Conservation (phyloP, 1,284 basidiomycete species). For the Ustilago curta region DNA sequence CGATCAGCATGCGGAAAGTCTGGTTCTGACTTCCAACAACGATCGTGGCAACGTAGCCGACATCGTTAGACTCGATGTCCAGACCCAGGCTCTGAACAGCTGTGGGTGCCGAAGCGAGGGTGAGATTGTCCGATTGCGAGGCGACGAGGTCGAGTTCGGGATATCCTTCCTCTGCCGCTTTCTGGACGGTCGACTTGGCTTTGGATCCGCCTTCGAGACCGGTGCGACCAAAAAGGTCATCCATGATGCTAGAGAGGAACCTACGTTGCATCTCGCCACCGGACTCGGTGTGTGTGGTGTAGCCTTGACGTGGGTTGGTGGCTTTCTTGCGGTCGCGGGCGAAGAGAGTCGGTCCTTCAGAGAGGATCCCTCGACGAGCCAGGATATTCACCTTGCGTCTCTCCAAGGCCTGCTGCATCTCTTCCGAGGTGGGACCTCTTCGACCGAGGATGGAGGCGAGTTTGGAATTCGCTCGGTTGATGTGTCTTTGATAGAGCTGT, state of each 20-base stretch:
- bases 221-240: slow-evolving; percentile 30
- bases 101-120: slow-evolving; percentile 69
- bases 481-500: slow-evolving; percentile 56
- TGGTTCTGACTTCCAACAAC: slow-evolving; percentile 82
- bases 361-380: slow-evolving; percentile 14
- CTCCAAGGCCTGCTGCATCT: slow-evolving; percentile 35
- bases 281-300: slow-evolving; percentile 23
- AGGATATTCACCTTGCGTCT: slow-evolving; percentile 36
- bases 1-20: slow-evolving; percentile 78
- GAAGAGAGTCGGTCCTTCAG: background rate
- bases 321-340: background rate
- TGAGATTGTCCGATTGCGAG: slow-evolving; percentile 42
- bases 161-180: slow-evolving; percentile 29
- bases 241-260: slow-evolving; percentile 30
- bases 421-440: slow-evolving; percentile 22
- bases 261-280: slow-evolving; percentile 31
- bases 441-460: slow-evolving; percentile 47
- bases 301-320: slow-evolving; percentile 41
- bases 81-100: slow-evolving; percentile 77
- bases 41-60: slow-evolving; percentile 78
- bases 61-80: slow-evolving; percentile 77
- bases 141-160: slow-evolving; percentile 28
- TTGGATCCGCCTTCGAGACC: slow-evolving; percentile 27
- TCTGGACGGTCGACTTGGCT: slow-evolving; percentile 18
- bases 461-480: slow-evolving; percentile 56